Evolutionary conservation across 2,329 filamentous ascomycete species (phyloP), one percentile per base, ranked within the genome.

Genomic region (Mycogone perniciosa): DNA sequence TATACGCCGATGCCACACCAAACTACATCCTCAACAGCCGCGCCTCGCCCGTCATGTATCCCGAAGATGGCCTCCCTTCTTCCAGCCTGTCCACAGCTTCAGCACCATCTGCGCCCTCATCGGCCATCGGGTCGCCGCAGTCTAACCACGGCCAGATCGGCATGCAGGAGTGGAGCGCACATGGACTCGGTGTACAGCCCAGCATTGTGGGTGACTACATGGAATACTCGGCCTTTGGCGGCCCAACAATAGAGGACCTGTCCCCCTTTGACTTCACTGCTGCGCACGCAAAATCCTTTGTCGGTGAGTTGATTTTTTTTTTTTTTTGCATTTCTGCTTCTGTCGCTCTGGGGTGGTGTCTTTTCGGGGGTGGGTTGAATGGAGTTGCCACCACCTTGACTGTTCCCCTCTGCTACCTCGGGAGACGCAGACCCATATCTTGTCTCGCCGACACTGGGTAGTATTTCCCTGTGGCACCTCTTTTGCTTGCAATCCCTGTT

Each of bases 71-170:
- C 52, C 61, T 77, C 27, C 73, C 76, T 11, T 79, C 76, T 31
- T 85, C 76, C 46, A 81, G 76, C 62, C 75, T 77, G 55, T 89
- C 76, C 54, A 82, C 77, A 53, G 76, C 75, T 27, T 85, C 80
- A 52, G 83, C 68, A 50, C 79, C 72, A 47, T 87, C 85, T 46
- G 81, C 80, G 4, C 74, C 83, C 6, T 86, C 84, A 1, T 87
- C 84, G 7, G 81, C 80, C 48, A 78, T 84, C 55, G 82, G 82
- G 51, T 88, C 84, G 26, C 84, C 84, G 29, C 80, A 82, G 60
- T 84, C 82, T 2, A 76, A 79, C 56, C 76, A 79, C 60, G 76
- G 77, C 50, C 79, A 79, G 57, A 67, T 77, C 56, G 72, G 73
- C 59, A 75, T 80, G 46, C 73, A 81, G 42, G 79, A 82, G 53